Percentiles rank a stretch among this genome's conserved stretches.
These are phyloP conservation scores for Monosporascus sp. DNA, from an alignment of 2,329 filamentous ascomycete species.

Conservation along the genomic window DNA sequence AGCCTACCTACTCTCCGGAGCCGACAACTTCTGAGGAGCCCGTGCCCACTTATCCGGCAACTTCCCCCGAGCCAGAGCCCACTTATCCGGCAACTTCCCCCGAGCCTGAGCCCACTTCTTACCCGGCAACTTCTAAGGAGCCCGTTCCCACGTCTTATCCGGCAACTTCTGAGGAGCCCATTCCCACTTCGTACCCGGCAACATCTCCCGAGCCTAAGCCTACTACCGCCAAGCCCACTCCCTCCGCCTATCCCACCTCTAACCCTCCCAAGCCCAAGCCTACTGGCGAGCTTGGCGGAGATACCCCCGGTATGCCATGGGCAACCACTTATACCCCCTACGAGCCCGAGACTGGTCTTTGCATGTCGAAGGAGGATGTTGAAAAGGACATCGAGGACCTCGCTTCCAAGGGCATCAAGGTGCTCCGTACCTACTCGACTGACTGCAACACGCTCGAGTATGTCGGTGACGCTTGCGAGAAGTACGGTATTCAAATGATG, in stretches of 20 bases:
- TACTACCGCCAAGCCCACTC: conserved; percentile 19
- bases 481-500: conserved; percentile 71
- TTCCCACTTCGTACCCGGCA: conserved; percentile 15
- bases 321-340: conserved; percentile 81
- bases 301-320: conserved; percentile 48
- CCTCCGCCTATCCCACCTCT: conserved; percentile 17
- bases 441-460: conserved; percentile 79
- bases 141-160: conserved; percentile 15
- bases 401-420: conserved; percentile 59
- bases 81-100: conserved; percentile 14
- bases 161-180: conserved; percentile 1
- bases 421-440: conserved; percentile 81
- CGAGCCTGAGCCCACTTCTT: conserved; percentile 16
- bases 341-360: conserved; percentile 47
- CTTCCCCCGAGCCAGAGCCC: conserved; percentile 3
- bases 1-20: conserved; percentile 12
- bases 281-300: conserved; percentile 31
- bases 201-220: conserved; percentile 8
- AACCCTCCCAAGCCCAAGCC: conserved; percentile 12
- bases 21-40: conserved; percentile 14
- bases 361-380: conserved; percentile 60
- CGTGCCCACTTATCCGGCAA: conserved; percentile 19
- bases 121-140: conserved; percentile 7
- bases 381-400: conserved; percentile 56
- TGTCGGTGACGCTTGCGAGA: conserved; percentile 63